Base-by-base conservation (phyloP, 176 grass and related monocot genomes). In the Rhynchospora tenuis region DNA sequence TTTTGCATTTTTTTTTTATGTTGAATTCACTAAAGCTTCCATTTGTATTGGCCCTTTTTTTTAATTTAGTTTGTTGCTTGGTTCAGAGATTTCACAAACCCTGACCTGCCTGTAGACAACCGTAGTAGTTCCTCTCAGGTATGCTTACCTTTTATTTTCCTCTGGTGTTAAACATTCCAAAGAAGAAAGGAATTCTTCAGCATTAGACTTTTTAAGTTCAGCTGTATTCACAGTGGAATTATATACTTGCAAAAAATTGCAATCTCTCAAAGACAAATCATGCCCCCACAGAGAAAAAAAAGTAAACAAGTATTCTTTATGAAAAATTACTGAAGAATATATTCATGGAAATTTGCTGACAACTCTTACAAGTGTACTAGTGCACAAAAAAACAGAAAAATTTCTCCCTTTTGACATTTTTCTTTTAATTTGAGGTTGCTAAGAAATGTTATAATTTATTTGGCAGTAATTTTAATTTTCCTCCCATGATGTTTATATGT, bases 1-100 rank as follows among this genome's bases (percentile, higher is more conserved):
- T 54, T 54, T 75, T n/a, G 6, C 1, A 28, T 48, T 1, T 75
- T 17, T 46, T 79, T 38, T 42, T 60, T 24, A 31, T 80, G 57
- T 62, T 79, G 51, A 58, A 75, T 62, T 31, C 22, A 28, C 6
- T 82, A 51, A 19, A 26, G 43, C 46, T 27, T 27, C 12, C 48
- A 75, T 54, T 52, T 12, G 78, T 86, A 85, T 6, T 26, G 9
- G 24, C 48, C 42, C 10, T 26, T 33, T 59, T 59, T 61, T 29
- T 3, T 10, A 83, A 74, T 83, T 82, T 3, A 47, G 17, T 54
- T 76, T 48, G 61, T 77, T 83, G 72, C 27, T 67, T 19, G 80
- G 8, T 85, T 84, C 89, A 99, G 93, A 89, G 96, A 99, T 90
- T 99, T 95, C 81, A 99, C 93, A 62, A 95, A 99, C 85, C 93